These are phyloP conservation scores for Cystobasidium sp. DNA, from an alignment of 1,284 basidiomycete genomes.

Conservation along the genomic window DNA sequence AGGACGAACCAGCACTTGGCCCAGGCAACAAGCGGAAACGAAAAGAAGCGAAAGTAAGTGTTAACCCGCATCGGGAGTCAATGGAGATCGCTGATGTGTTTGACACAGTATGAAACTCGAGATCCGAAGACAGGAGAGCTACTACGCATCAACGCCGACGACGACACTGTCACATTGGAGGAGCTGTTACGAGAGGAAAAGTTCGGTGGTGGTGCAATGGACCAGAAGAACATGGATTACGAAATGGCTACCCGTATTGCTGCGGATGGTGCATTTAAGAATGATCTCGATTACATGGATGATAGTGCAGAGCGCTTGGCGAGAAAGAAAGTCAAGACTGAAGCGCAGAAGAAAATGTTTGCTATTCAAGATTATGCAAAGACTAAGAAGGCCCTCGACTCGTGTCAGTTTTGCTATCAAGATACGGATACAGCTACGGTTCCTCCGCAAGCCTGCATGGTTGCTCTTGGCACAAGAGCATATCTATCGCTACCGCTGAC, in stretches of 20 bases:
- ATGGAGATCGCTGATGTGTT: not conserved
- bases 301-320: conserved; percentile 93
- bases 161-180: conserved; percentile 80
- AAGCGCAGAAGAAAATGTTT: conserved; percentile 94
- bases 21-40: conserved; percentile 33
- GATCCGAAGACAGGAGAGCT: conserved; percentile 86
- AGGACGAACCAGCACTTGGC: conserved; percentile 69
- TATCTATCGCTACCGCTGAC: conserved; percentile 85
- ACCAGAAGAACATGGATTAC: conserved; percentile 88
- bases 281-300: conserved; percentile 90
- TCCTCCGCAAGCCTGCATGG: conserved; percentile 70
- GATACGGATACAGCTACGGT: conserved; percentile 58
- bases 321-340: conserved; percentile 89
- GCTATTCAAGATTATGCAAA: conserved; percentile 95
- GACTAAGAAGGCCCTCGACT: conserved; percentile 86
- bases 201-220: conserved; percentile 82
- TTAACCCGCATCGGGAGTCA: not conserved
- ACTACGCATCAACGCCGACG: conserved; percentile 79
- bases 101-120: conserved; percentile 73
- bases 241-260: conserved; percentile 87
- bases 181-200: conserved; percentile 92
- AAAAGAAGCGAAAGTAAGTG: conserved; percentile 21
- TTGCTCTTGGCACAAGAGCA: conserved; percentile 85
- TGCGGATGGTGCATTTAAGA: conserved; percentile 83
- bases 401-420: conserved; percentile 56